Evolutionary conservation across 1,139 yeast genomes (phyloP).

Genomic region (Sugiyamaella neomexicana): DNA sequence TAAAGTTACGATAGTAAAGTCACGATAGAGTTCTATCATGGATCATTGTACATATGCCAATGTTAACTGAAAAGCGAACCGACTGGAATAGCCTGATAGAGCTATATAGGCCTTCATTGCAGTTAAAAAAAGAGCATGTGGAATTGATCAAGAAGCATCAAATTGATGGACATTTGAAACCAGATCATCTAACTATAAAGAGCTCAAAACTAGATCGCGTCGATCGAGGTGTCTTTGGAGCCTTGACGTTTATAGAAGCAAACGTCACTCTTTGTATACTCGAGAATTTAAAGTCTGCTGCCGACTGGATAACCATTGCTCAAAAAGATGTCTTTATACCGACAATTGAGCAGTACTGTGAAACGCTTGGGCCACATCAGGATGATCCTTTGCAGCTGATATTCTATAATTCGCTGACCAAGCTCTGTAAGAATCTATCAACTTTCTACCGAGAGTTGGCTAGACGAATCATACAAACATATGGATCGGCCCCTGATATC

Average conservation of each 20-base stretch:
- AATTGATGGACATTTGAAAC: neutral
- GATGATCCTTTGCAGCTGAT: slow-evolving; percentile 11
- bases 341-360: slow-evolving; percentile 21
- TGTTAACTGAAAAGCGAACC: neutral
- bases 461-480: neutral
- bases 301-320: slow-evolving; percentile 18
- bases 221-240: slow-evolving; percentile 23
- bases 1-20: too few species aligned
- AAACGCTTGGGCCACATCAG: too few species aligned
- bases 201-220: neutral
- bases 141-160: neutral
- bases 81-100: neutral
- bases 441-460: slow-evolving; percentile 22
- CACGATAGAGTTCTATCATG: neutral
- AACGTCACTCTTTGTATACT: slow-evolving; percentile 22
- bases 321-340: slow-evolving; percentile 23
- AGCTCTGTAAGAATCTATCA: slow-evolving; percentile 25
- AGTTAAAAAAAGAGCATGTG: neutral
- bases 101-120: neutral
- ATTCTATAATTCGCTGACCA: slow-evolving; percentile 21
- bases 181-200: too few species aligned
- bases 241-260: slow-evolving; percentile 23
- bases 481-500: slow-evolving; percentile 8
- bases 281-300: slow-evolving; percentile 17
- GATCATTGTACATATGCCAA: neutral